Evolutionary conservation across 331 rosid species (phyloP).

Genomic region (Rhamnella rubrinervis): DNA sequence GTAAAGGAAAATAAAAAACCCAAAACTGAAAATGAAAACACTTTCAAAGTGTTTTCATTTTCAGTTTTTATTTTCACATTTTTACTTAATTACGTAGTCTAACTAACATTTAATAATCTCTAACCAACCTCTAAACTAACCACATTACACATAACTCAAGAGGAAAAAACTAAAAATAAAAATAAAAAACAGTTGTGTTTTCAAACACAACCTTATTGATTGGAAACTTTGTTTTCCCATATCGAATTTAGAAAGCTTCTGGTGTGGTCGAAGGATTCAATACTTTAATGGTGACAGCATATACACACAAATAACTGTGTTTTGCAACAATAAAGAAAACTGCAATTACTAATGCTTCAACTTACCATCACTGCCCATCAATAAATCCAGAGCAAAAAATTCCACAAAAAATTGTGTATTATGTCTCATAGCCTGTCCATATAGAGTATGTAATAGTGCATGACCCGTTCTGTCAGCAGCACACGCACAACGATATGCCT

Average conservation of each 20-base stretch:
- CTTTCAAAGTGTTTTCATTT: no score
- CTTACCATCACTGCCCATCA: constrained; percentile 89
- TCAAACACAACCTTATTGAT: no score
- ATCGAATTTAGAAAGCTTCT: not conserved
- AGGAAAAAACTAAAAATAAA: no score
- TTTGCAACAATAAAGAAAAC: not conserved
- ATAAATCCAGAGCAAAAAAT: constrained; percentile 90
- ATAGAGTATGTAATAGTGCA: constrained; percentile 92
- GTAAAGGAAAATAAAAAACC: no score
- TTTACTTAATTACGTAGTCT: no score
- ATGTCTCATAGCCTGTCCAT: constrained; percentile 98
- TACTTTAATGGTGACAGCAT: not conserved
- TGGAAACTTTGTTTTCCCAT: no score
- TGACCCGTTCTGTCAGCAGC: constrained; percentile 99
- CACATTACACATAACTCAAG: no score
- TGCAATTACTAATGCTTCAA: not conserved
- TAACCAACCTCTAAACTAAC: no score
- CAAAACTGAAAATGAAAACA: no score
- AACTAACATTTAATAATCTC: no score
- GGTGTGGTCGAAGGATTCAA: constrained; percentile 4
- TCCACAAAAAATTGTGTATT: constrained; percentile 97
- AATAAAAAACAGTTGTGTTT: no score
- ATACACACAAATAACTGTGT: not conserved
- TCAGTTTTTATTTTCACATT: no score
- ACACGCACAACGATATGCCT: constrained; percentile 99